Conservation (phyloP, 73 alveolate species). For the Blepharisma japonicum region DNA sequence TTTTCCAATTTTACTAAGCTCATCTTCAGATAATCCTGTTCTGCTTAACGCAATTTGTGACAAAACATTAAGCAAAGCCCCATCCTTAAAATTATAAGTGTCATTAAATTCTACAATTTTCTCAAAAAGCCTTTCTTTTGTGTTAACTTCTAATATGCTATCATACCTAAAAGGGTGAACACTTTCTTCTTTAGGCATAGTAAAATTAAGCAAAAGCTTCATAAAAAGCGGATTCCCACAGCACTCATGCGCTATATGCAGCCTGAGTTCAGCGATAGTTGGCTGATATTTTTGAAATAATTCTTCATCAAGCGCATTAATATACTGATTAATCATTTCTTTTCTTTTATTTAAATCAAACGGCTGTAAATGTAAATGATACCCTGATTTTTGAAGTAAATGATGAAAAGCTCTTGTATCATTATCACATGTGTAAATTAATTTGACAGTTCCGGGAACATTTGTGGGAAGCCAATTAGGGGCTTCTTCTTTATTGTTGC, state of each 20-base stretch:
- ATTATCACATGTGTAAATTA: conserved; percentile 37
- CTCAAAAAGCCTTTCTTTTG: conserved; percentile 12
- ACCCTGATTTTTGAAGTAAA: conserved; percentile 22
- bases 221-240: conserved; percentile 30
- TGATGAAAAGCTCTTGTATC: conserved; percentile 47
- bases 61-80: not conserved
- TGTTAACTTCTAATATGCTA: not conserved
- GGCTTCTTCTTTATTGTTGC: conserved; percentile 43
- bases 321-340: conserved; percentile 11
- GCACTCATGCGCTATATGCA: too few species aligned
- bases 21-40: not conserved
- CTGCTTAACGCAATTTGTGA: not conserved
- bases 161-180: not conserved
- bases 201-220: conserved; percentile 22
- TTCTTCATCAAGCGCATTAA: not conserved
- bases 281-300: not conserved
- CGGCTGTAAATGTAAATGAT: not conserved
- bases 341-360: not conserved
- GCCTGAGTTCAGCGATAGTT: too few species aligned
- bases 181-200: not conserved
- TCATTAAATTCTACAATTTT: not conserved
- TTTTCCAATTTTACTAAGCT: not conserved
- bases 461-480: conserved; percentile 67
- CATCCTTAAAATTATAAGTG: not conserved
- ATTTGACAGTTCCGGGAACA: conserved; percentile 44